Evolutionary conservation across 768 basidiomycete genomes (phyloP).

Genomic region (Tephrocybe sp.): DNA sequence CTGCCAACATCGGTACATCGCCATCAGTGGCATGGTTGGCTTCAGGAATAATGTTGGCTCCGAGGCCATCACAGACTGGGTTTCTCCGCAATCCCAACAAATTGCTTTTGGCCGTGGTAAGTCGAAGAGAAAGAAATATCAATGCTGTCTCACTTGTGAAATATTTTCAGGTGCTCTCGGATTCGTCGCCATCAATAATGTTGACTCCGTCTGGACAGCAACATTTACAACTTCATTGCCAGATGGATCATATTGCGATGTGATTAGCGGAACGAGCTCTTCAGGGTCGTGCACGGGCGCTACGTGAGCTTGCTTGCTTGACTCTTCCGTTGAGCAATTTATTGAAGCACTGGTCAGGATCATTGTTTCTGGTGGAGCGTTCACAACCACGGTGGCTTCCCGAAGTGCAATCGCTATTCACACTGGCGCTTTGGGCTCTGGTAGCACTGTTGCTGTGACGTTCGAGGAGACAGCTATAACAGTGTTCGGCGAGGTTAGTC

Average conservation of each 20-base stretch:
- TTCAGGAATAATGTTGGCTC: constrained; percentile 61
- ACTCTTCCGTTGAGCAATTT: neutral
- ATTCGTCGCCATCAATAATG: constrained; percentile 70
- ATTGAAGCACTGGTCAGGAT: constrained; percentile 31
- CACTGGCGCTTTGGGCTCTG: constrained; percentile 37
- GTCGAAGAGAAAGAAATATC: constrained; percentile 3
- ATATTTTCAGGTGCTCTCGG: constrained; percentile 45
- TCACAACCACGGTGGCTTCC: constrained; percentile 50
- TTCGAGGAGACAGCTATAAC: constrained; percentile 60
- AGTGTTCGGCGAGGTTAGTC: constrained; percentile 50
- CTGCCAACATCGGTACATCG: constrained; percentile 63
- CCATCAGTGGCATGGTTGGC: constrained; percentile 63
- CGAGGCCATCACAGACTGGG: constrained; percentile 54
- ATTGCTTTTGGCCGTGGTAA: constrained; percentile 69
- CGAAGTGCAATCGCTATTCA: constrained; percentile 60
- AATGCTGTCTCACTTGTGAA: neutral
- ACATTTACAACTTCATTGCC: constrained; percentile 61
- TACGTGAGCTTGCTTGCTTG: constrained; percentile 34
- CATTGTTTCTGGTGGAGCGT: constrained; percentile 47
- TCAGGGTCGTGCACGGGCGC: constrained; percentile 48
- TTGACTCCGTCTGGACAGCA: constrained; percentile 51
- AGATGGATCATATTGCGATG: constrained; percentile 63
- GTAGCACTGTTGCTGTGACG: constrained; percentile 37
- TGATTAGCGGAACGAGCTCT: constrained; percentile 47
- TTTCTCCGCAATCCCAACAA: constrained; percentile 54